These are phyloP conservation scores for Podaxis sp. DNA, from an alignment of 768 basidiomycete genomes.

Conservation along the genomic window DNA sequence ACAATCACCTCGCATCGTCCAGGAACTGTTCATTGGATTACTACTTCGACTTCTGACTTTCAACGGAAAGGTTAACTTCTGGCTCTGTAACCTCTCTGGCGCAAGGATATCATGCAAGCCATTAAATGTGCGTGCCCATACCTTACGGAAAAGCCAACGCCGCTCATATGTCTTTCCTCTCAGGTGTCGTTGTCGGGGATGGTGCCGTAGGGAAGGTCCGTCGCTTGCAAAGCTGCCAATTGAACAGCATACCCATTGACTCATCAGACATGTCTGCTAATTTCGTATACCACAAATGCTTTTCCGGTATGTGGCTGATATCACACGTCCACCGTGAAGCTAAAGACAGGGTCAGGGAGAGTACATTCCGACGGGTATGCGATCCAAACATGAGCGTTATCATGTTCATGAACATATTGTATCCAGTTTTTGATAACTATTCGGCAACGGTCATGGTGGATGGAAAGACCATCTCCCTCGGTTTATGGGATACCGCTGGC, in stretches of 20 bases:
- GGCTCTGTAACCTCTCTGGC: neutral
- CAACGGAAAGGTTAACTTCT: neutral
- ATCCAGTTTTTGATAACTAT: slow-evolving; percentile 96
- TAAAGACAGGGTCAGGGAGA: slow-evolving; percentile 64
- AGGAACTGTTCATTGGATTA: slow-evolving; percentile 11
- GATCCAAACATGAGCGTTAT: slow-evolving; percentile 5
- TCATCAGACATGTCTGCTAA: slow-evolving; percentile 91
- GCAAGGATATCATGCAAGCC: slow-evolving; percentile 69
- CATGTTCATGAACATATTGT: slow-evolving; percentile 5
- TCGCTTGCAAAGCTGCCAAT: slow-evolving; percentile 18
- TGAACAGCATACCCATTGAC: slow-evolving; percentile 20
- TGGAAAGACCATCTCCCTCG: slow-evolving; percentile 96
- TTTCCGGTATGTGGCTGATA: slow-evolving; percentile 70
- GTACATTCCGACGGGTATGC: slow-evolving; percentile 90
- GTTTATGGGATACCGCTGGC: slow-evolving; percentile 99
- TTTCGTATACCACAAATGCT: slow-evolving; percentile 99
- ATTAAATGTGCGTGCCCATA: slow-evolving; percentile 74
- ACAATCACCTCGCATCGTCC: slow-evolving; percentile 7
- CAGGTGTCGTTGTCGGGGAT: slow-evolving; percentile 98
- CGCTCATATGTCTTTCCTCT: slow-evolving; percentile 32
- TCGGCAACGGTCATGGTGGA: slow-evolving; percentile 99
- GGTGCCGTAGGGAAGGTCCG: slow-evolving; percentile 97
- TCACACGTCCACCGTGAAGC: slow-evolving; percentile 13
- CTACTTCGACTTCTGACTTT: slow-evolving; percentile 4
- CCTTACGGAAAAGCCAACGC: slow-evolving; percentile 17